These are phyloP conservation scores for Lepidium sativum DNA, from an alignment of 345 rosid genomes.

Conservation along the genomic window DNA sequence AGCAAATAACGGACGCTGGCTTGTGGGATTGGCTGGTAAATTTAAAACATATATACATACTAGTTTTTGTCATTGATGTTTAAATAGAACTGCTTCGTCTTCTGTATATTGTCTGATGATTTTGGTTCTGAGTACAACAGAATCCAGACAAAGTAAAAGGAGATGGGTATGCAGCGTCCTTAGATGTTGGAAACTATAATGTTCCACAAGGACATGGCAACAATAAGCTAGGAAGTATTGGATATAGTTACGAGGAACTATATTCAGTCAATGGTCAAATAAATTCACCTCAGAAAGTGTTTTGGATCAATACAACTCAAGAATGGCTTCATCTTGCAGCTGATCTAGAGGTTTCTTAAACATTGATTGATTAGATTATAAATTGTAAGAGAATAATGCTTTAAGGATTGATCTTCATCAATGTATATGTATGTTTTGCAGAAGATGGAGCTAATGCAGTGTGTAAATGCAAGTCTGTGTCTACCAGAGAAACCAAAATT, in stretches of 20 bases:
- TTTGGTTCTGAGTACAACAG: conserved; percentile 11
- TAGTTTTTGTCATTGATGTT: too few relatives aligned
- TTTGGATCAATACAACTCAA: conserved; percentile 33
- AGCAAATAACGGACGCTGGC: conserved; percentile 38
- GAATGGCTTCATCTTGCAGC: conserved; percentile 46
- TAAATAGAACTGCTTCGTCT: not conserved
- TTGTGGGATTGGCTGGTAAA: conserved; percentile 56
- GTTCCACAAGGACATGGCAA: conserved; percentile 28
- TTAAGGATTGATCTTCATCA: not conserved
- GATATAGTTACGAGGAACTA: conserved; percentile 29
- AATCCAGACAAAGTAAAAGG: conserved; percentile 26
- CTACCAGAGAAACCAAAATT: conserved; percentile 38
- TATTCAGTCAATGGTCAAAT: conserved; percentile 25
- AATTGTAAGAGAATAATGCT: too few relatives aligned
- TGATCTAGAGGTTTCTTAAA: conserved; percentile 34
- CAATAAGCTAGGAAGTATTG: conserved; percentile 32
- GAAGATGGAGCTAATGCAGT: conserved; percentile 21
- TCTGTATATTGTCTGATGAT: not conserved
- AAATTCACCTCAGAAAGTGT: conserved; percentile 18
- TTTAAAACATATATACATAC: not conserved
- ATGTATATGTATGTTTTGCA: conserved; percentile 2
- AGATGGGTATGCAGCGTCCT: conserved; percentile 9
- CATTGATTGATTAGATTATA: not conserved
- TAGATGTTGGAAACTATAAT: conserved; percentile 33
- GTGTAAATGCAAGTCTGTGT: conserved; percentile 17